Base-by-base conservation (phyloP, 345 rosid genomes). In the Sisymbrium altissimum region DNA sequence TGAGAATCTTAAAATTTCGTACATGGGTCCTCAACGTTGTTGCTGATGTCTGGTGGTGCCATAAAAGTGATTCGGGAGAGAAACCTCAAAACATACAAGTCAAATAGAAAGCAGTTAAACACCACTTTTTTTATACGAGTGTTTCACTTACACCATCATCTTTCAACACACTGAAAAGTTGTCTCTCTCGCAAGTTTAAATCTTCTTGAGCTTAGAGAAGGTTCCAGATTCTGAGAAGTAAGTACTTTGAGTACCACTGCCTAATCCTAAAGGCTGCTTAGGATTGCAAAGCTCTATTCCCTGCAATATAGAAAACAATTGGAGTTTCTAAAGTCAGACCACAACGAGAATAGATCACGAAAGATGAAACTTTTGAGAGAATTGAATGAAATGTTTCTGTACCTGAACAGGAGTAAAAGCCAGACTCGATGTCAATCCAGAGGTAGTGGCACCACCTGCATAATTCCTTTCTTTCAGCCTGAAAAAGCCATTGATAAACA, bases 361-460 rank as follows among this genome's bases (percentile, higher is more conserved):
- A 72, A 66, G 40, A 71, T 39, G 1, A 18, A 41, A 38, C 32
- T 48, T 57, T 32, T 43, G 4, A 53, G 54, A 33, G 1, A 40
- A 15, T 65, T 70, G 64, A 66, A 49, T 72, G 36, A 39, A 17
- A 40, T 59, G 44, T 25, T 35, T 49, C 64, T 58, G 70, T 74
- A 95, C 98, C 96, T 92, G 98, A 53, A 92, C 97, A 19, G 99
- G 96, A 9, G 99, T 95, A 73, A 95, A 95, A 33, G 97, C 97
- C 68, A 92, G 80, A 78, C 99, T 92, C 30, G 97, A 92, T 0
- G 99, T 89, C 80, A 89, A 77, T 33, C 97, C 96, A 39, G 97
- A 94, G 50, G 98, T 88, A 58, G 90, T 88, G 59, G 97, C 97
- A 50, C 97, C 88, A 78, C 93, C 88, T 70, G 97, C 85, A 74